phyloP scores from a whole-genome alignment of 768 basidiomycete species.

The Sistotremastrum suecicum region DNA sequence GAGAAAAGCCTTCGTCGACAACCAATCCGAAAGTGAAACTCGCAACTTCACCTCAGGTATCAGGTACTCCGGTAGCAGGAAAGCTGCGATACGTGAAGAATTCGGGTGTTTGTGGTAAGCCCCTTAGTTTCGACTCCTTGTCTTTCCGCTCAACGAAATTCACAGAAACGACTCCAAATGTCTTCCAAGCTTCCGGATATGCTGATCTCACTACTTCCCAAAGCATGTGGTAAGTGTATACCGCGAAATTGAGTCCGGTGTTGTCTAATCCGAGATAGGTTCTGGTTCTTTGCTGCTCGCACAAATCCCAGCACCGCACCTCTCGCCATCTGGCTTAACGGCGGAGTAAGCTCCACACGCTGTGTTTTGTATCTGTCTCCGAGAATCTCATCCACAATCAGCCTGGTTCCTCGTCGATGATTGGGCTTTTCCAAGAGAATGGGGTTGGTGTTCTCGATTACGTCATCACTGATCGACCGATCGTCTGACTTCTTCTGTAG shows the following conservation, averaged over 20 bases:
- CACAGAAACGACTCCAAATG: constrained; percentile 42
- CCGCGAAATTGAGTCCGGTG: neutral
- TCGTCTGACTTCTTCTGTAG: neutral
- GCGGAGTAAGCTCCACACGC: constrained; percentile 19
- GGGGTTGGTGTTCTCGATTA: constrained; percentile 8
- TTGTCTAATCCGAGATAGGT: constrained; percentile 22
- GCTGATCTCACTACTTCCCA: constrained; percentile 41
- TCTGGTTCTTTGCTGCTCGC: constrained; percentile 59
- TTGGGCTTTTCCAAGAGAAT: constrained; percentile 27
- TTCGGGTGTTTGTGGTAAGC: constrained; percentile 43
- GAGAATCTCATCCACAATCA: constrained; percentile 1
- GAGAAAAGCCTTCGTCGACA: constrained; percentile 1
- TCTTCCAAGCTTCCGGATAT: constrained; percentile 50
- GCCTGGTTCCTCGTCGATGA: constrained; percentile 27
- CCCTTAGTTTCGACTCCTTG: neutral
- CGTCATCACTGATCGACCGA: neutral
- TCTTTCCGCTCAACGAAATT: neutral
- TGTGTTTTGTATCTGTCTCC: neutral
- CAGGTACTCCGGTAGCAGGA: constrained; percentile 19
- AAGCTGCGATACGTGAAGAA: constrained; percentile 43
- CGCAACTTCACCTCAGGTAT: constrained; percentile 2
- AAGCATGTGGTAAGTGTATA: constrained; percentile 36
- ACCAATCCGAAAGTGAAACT: neutral
- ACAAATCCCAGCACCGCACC: constrained; percentile 46
- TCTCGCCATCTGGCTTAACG: constrained; percentile 56